These are phyloP conservation scores for Phallus indusiatus DNA, from an alignment of 768 basidiomycete genomes.

Conservation along the genomic window DNA sequence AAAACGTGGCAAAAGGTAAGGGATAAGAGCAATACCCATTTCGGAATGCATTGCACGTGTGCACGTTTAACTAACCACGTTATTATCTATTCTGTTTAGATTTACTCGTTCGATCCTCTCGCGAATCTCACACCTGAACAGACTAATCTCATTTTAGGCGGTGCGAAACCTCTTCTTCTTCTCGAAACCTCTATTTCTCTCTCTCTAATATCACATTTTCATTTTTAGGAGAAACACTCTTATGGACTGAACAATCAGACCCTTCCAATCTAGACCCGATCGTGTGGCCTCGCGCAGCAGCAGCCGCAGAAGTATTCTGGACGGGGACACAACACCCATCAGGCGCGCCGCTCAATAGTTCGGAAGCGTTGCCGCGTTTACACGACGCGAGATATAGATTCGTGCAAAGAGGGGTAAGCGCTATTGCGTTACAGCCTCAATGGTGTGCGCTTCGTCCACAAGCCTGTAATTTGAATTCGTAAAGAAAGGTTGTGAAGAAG, in stretches of 20 bases:
- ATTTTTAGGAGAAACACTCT: slow-evolving; percentile 19
- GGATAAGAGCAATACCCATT: neutral
- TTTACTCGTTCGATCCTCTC: slow-evolving; percentile 28
- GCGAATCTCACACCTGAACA: slow-evolving; percentile 14
- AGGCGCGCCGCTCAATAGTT: slow-evolving; percentile 21
- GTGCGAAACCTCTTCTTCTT: too few relatives aligned
- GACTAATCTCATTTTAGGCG: slow-evolving; percentile 21
- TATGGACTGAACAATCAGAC: slow-evolving; percentile 28
- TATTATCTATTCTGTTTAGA: too few relatives aligned
- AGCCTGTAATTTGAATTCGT: slow-evolving; percentile 37
- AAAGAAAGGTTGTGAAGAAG: neutral
- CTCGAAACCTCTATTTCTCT: too few relatives aligned
- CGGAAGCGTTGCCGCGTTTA: slow-evolving; percentile 48
- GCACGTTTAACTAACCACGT: slow-evolving; percentile 21
- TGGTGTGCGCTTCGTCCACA: slow-evolving; percentile 63
- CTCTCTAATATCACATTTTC: too few relatives aligned
- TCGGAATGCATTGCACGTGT: neutral
- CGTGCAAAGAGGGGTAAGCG: slow-evolving; percentile 48
- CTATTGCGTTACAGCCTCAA: slow-evolving; percentile 54
- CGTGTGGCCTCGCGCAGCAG: slow-evolving; percentile 25
- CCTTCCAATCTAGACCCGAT: slow-evolving; percentile 24
- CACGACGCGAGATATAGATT: slow-evolving; percentile 57
- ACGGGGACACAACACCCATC: slow-evolving; percentile 33
- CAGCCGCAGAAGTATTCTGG: slow-evolving; percentile 53
- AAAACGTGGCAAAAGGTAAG: slow-evolving; percentile 25